phyloP scores from a whole-genome alignment of 805 yeast species.

The Ogataea ramenticola region DNA sequence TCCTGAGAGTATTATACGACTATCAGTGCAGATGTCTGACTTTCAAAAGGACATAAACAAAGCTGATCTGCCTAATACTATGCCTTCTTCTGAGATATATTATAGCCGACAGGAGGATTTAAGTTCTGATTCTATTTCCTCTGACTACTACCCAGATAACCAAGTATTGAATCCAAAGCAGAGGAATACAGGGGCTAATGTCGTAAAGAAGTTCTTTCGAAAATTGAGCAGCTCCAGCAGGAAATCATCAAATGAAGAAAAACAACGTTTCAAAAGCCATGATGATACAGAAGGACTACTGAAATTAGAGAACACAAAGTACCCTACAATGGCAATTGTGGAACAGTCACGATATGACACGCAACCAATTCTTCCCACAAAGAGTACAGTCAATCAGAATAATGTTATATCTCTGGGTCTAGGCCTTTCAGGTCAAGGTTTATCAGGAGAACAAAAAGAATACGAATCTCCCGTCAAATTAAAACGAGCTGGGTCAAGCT shows the following conservation, averaged over 20 bases:
- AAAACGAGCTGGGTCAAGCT: too few species aligned
- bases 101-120: too few species aligned
- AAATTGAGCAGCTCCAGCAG: conserved; percentile 5
- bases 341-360: too few species aligned
- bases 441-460: conserved; percentile 3
- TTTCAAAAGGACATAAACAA: too few species aligned
- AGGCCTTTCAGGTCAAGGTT: conserved; percentile 23
- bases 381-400: conserved; percentile 9
- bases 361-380: conserved; percentile 10
- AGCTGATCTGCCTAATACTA: too few species aligned
- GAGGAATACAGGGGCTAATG: not conserved
- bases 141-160: not conserved
- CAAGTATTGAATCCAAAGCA: too few species aligned
- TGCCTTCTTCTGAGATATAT: too few species aligned
- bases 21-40: too few species aligned
- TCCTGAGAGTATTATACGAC: too few species aligned
- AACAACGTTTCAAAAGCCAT: conserved; percentile 1
- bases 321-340: not conserved
- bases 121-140: too few species aligned
- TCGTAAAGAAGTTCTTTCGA: conserved; percentile 9
- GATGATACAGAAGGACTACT: conserved; percentile 4
- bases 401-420: conserved; percentile 23
- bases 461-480: conserved; percentile 3
- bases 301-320: conserved; percentile 1
- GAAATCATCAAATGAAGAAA: not conserved